These are phyloP conservation scores for Yamadazyma scolyti DNA, from an alignment of 805 yeast species.

Conservation along the genomic window DNA sequence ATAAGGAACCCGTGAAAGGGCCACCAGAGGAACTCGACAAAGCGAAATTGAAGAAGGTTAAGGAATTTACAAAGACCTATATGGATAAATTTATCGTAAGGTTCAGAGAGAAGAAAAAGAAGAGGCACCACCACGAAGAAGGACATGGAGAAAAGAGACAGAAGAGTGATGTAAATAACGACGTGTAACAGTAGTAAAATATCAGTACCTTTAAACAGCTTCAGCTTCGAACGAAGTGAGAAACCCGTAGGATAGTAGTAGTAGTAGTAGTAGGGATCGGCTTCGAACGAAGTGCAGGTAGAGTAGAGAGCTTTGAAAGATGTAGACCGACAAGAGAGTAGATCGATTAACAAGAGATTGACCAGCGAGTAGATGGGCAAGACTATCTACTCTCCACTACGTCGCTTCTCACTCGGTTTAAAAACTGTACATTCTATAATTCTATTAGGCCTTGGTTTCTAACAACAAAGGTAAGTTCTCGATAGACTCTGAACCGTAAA, in stretches of 20 bases:
- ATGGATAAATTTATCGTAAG: conserved; percentile 64
- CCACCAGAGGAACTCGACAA: conserved; percentile 57
- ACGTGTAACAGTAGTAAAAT: no score
- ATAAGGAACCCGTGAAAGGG: conserved; percentile 34
- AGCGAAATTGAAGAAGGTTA: conserved; percentile 68
- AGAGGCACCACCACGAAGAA: conserved; percentile 6
- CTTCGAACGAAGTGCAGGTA: no score
- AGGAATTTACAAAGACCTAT: conserved; percentile 55
- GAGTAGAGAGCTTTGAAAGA: no score
- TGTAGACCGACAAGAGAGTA: no score
- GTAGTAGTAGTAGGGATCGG: no score
- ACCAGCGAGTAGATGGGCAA: no score
- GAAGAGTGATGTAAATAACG: background rate
- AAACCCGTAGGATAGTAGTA: no score
- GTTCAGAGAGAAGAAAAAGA: conserved; percentile 36
- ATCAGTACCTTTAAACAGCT: no score
- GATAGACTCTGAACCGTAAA: conserved; percentile 37
- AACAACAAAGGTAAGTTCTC: conserved; percentile 40
- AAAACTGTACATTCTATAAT: conserved; percentile 2
- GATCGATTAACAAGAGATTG: no score
- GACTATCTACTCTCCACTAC: no score
- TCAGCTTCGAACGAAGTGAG: no score
- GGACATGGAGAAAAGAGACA: conserved; percentile 1
- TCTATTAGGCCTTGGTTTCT: conserved; percentile 16
- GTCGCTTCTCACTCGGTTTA: no score